Conservation (phyloP, 306 rosid species). For the Prunus davidiana region DNA sequence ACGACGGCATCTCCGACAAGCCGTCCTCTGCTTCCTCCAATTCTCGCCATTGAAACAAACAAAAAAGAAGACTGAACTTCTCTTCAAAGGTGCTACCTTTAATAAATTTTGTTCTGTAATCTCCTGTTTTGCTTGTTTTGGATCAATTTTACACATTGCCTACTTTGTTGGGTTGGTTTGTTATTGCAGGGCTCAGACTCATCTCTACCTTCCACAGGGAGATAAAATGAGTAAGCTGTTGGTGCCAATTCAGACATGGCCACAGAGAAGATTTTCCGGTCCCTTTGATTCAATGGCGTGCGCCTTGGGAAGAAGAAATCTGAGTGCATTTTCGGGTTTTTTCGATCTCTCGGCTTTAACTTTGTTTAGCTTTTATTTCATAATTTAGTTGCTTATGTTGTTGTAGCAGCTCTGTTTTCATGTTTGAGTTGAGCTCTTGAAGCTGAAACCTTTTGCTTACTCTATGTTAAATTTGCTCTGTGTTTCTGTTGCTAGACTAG, state of each 20-base stretch:
- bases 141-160: not conserved
- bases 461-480: slow-evolving; percentile 29
- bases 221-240: slow-evolving; percentile 14
- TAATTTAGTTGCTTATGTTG: slow-evolving; percentile 13
- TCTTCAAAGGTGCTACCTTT: slow-evolving; percentile 44
- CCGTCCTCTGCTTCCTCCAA: slow-evolving; percentile 95
- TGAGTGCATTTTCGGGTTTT: slow-evolving; percentile 49
- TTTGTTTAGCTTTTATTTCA: slow-evolving; percentile 20
- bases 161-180: not conserved
- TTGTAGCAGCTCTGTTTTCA: slow-evolving; percentile 13
- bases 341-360: slow-evolving; percentile 33
- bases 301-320: slow-evolving; percentile 49
- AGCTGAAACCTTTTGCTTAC: slow-evolving; percentile 22
- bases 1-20: slow-evolving; percentile 72
- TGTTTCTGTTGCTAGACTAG: slow-evolving; percentile 33
- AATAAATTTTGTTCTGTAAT: not conserved
- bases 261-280: slow-evolving; percentile 31
- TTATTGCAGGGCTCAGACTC: slow-evolving; percentile 20
- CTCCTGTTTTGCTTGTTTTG: not conserved
- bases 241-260: not conserved
- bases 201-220: slow-evolving; percentile 1
- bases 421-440: slow-evolving; percentile 32
- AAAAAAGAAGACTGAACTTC: slow-evolving; percentile 19
- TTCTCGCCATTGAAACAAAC: slow-evolving; percentile 74
- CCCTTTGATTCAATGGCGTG: slow-evolving; percentile 43